A percentile compares a stretch with the other conserved stretches of the same genome.
Conservation (phyloP, 805 yeast species). For the Debaryomyces hansenii region DNA sequence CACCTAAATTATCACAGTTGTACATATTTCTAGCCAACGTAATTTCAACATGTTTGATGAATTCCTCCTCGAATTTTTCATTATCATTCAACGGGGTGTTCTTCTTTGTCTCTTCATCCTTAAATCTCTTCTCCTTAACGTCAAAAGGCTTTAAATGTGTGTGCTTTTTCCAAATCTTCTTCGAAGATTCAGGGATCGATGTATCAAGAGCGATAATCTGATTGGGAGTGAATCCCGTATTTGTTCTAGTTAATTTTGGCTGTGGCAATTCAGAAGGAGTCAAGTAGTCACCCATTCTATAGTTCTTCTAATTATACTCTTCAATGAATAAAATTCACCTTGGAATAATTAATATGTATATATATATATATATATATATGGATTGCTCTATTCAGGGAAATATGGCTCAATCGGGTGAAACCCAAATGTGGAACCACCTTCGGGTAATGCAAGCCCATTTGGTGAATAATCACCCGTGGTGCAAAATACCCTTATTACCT, state of each 20-base stretch:
- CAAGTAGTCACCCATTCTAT: constrained; percentile 34
- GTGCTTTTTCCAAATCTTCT: constrained; percentile 75
- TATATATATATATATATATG: no score
- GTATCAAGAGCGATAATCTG: constrained; percentile 84
- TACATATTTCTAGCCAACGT: constrained; percentile 87
- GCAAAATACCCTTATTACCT: no score
- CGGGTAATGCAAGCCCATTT: no score
- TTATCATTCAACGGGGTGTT: constrained; percentile 26
- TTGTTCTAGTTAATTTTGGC: constrained; percentile 63
- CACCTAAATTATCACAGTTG: constrained; percentile 90
- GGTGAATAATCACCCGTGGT: no score
- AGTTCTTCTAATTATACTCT: neutral
- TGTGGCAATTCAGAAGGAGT: constrained; percentile 39
- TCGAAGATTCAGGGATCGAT: constrained; percentile 73
- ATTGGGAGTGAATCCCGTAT: constrained; percentile 89
- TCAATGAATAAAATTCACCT: neutral
- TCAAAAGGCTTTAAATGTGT: constrained; percentile 43
- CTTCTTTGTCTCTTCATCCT: constrained; percentile 10
- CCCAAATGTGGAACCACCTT: no score
- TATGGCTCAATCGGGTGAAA: no score
- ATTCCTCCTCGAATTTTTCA: constrained; percentile 63
- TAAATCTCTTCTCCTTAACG: constrained; percentile 35
- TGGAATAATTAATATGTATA: neutral
- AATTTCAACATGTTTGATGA: constrained; percentile 87
- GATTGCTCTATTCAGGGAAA: no score